Conservation (phyloP, 1,139 yeast genomes). For the Hyphopichia burtonii region DNA sequence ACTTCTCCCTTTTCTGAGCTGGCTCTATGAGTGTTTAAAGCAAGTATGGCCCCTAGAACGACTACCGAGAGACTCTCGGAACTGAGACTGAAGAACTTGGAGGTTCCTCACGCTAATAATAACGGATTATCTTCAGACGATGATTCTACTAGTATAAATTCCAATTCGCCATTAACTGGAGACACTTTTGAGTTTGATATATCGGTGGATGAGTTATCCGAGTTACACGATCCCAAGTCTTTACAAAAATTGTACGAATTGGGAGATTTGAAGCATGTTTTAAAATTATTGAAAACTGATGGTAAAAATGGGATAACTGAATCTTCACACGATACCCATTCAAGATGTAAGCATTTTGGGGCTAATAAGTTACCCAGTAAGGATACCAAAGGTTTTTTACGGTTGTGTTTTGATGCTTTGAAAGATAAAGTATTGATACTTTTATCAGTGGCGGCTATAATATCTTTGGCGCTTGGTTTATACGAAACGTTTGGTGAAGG, state of each 20-base stretch:
- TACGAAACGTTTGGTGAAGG: conserved; percentile 89
- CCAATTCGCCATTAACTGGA: not conserved
- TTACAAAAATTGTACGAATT: conserved; percentile 33
- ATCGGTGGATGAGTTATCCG: conserved; percentile 26
- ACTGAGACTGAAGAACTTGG: not conserved
- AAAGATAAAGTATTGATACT: conserved; percentile 88
- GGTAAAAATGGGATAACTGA: conserved; percentile 42
- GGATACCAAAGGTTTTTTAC: conserved; percentile 62
- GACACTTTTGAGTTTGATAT: not conserved
- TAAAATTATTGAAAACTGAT: conserved; percentile 37
- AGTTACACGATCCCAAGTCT: conserved; percentile 56
- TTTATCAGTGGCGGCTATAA: conserved; percentile 79
- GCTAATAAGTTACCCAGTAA: conserved; percentile 69
- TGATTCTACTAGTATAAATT: conserved; percentile 4
- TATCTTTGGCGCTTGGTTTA: conserved; percentile 85
- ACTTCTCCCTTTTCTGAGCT: too few relatives aligned
- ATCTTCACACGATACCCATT: conserved; percentile 19
- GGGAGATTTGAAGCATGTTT: conserved; percentile 41
- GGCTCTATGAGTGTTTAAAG: too few relatives aligned
- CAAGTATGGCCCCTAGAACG: conserved; percentile 2
- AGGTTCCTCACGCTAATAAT: not conserved
- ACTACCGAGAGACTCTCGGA: conserved; percentile 3
- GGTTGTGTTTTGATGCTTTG: conserved; percentile 77
- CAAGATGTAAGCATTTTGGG: conserved; percentile 57
- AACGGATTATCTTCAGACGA: not conserved